Base-by-base conservation (phyloP, 2,329 filamentous ascomycete genomes). In the Cladosporium phlei region DNA sequence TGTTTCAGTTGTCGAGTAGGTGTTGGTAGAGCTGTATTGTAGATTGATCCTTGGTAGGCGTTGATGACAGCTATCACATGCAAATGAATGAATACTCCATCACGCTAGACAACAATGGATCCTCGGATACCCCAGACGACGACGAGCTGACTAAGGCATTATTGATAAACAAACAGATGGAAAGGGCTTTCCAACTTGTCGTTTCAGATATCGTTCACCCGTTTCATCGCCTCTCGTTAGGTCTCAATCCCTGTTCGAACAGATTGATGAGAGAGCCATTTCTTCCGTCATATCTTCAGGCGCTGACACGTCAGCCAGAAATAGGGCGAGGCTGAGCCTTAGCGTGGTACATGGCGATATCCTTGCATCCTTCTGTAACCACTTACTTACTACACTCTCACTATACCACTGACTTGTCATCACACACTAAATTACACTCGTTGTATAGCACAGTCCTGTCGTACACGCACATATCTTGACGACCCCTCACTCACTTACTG, bases 181-280 rank as follows among this genome's bases (percentile, higher is more conserved):
- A 21, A 25, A 22, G 12, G 30, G 14, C n/a, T n/a, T n/a, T n/a
- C n/a, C n/a, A n/a, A n/a, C n/a, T n/a, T n/a, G n/a, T 30, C 28
- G 28, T 30, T 4, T 11, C 11, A 30, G n/a, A n/a, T n/a, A n/a
- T n/a, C n/a, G n/a, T n/a, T n/a, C 4, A 17, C 21, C 17, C 42
- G 42, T 45, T 43, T 43, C 39, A 45, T 12, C 42, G 37, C 42
- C 32, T 45, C 42, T 45, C 42, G 37, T 24, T 17, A 29, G 22
- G 30, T 29, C 30, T 45, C 42, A 29, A 37, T 37, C 42, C 42
- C 42, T 45, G 29, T 11, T 12, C 5, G 14, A n/a, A n/a, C n/a
- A n/a, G n/a, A n/a, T n/a, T n/a, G n/a, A n/a, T n/a, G n/a, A n/a
- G n/a, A n/a, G n/a, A n/a, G n/a, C n/a, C n/a, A n/a, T n/a, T n/a